Evolutionary conservation across 1,284 basidiomycete species (phyloP), one percentile per base, ranked within the genome.

Genomic region (Cryptococcus sp.): DNA sequence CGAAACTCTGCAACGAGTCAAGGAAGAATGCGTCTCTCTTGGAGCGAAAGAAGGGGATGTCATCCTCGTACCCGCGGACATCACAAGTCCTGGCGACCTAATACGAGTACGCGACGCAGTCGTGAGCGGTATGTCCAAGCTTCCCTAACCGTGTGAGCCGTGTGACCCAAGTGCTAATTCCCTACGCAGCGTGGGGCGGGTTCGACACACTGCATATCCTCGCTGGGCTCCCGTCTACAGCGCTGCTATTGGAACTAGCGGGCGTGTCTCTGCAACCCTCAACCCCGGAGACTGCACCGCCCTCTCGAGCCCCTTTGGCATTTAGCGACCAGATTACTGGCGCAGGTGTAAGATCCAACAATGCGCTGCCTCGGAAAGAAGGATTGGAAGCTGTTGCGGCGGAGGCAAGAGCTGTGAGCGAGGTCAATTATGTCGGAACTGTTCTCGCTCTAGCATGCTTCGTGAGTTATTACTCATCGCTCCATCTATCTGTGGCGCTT

Each of bases 171-270:
- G 10, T 6, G 42, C 42, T 45, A 13, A n/a, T 13, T 38, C 42
- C 15, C 20, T 48, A 38, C 5, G 2, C 56, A 93, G 91, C 82
- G 58, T 91, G 91, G 88, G 80, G 79, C 4, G 90, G 91, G 15
- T 66, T 95, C 3, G 93, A 96, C 72, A 96, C 93, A 0, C 72
- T 95, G 4, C 81, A 93, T 47, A 85, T 96, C 54, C 84, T 86
- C 54, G 92, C 93, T 7, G 93, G 93, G 5, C 89, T 93, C 0
- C 91, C 90, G 1, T 88, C 91, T 2, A 82, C 93, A 1, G 85
- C 85, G 48, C 89, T 92, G 0, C 78, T 96, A 17, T 82, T 94
- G 69, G 84, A 86, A 16, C 22, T 65, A 50, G 30, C 64, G 5
- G 58, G 57, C 15, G 57, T 57, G 40, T 45, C 45, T 5, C 49